phyloP scores from a whole-genome alignment of 495 filamentous ascomycete species.

The Polyplosphaeria fusca region DNA sequence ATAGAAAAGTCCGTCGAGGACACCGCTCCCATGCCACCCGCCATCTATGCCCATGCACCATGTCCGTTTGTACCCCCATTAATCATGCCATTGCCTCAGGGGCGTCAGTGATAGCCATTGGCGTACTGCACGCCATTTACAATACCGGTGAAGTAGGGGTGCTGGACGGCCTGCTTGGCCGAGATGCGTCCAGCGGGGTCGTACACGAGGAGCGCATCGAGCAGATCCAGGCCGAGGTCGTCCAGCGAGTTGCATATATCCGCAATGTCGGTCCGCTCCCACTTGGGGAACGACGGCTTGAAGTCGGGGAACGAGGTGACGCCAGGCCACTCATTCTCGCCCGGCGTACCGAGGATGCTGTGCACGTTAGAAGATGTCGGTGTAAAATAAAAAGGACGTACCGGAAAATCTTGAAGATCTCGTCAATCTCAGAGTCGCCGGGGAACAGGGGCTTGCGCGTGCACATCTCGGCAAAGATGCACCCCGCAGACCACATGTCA shows the following conservation, averaged over 20 bases:
- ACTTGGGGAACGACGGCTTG: constrained; percentile 95
- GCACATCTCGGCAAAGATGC: constrained; percentile 99
- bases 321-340: constrained; percentile 86
- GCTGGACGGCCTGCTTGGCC: constrained; percentile 88
- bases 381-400: constrained; percentile 8
- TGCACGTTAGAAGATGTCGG: constrained; percentile 6
- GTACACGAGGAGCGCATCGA: constrained; percentile 86
- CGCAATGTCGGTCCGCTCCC: constrained; percentile 67
- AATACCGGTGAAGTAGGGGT: constrained; percentile 81
- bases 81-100: constrained; percentile 16
- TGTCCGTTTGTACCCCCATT: not conserved
- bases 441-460: constrained; percentile 97
- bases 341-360: constrained; percentile 87
- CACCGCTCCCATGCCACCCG: not conserved
- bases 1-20: not conserved
- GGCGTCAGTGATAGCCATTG: constrained; percentile 24
- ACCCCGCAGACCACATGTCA: constrained; percentile 98
- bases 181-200: constrained; percentile 92
- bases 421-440: constrained; percentile 97
- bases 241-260: constrained; percentile 63
- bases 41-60: constrained; percentile 5
- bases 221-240: constrained; percentile 74
- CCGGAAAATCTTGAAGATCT: constrained; percentile 99
- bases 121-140: constrained; percentile 9
- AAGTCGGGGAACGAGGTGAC: constrained; percentile 98